Base-by-base conservation (phyloP, 2,329 filamentous ascomycete genomes). In the Arthrobotrys sinensis region DNA sequence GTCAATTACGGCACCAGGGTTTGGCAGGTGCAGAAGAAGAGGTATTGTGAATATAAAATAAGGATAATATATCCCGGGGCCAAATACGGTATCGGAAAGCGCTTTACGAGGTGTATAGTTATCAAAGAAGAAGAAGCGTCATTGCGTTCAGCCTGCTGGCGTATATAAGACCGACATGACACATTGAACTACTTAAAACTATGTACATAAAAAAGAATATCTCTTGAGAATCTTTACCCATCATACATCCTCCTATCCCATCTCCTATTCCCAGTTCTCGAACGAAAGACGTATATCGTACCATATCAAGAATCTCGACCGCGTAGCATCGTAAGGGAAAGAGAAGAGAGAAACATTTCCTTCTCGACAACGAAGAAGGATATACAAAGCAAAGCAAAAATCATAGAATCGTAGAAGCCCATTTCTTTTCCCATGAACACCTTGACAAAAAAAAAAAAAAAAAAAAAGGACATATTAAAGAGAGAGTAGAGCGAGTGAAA, bases 371-470 rank as follows among this genome's bases (percentile, higher is more conserved):
- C 12, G 28, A 40, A 28, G 21, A 28, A 28, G 21, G 19, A 24
- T 11, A 48, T 21, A 60, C 45, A 64, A 34, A 4, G 19, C 36
- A 24, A 57, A 46, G 34, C 16, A 16, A 32, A 69, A 63, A 6
- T 36, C 67, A 45, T 52, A 46, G 8, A 43, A 43, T 40, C 43
- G 34, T 70, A 24, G 28, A 40, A 62, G 57, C 28, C 38, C 52
- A 50, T 45, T 46, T 36, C 38, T 48, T 53, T 36, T 36, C 60
- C 62, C 10, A 40, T 36, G n/a, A 73, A 73, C 69, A 52, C 69
- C 69, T 5, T n/a, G n/a, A n/a, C n/a, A n/a, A n/a, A n/a, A n/a
- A n/a, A n/a, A n/a, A n/a, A n/a, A n/a, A n/a, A n/a, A n/a, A n/a
- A 19, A 50, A 46, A 50, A 4, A 48, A 28, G 62, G 46, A 52